Evolutionary conservation across 345 rosid species (phyloP).

Genomic region (Lepidium didymum): DNA sequence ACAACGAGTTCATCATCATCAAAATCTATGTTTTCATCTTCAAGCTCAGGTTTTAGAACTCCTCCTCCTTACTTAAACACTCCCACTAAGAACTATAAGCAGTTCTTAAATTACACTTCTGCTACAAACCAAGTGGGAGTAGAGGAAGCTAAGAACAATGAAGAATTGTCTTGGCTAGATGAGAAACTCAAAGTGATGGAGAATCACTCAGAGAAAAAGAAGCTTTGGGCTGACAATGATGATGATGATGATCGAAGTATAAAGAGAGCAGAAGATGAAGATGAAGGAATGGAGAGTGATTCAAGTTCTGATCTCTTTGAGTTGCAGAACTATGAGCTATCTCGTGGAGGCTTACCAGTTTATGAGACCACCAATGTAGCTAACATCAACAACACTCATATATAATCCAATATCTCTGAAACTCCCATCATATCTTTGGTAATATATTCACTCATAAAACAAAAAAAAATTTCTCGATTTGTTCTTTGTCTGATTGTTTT

Average conservation of each 20-base stretch:
- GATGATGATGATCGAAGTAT: not conserved
- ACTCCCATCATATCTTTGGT: constrained; percentile 13
- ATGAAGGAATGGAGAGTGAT: constrained; percentile 79
- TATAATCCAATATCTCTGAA: constrained; percentile 20
- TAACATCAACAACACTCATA: constrained; percentile 59
- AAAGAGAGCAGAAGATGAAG: constrained; percentile 32
- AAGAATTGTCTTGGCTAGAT: constrained; percentile 32
- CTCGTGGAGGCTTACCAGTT: constrained; percentile 77
- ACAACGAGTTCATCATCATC: constrained; percentile 27
- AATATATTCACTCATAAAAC: too few relatives aligned
- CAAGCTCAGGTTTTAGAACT: constrained; percentile 68
- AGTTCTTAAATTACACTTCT: constrained; percentile 40
- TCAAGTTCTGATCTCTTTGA: constrained; percentile 96
- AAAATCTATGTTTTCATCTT: constrained; percentile 53
- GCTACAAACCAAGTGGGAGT: constrained; percentile 42
- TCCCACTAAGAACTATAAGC: constrained; percentile 53
- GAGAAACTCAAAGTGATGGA: constrained; percentile 35
- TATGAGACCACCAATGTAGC: constrained; percentile 81
- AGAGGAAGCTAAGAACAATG: constrained; percentile 26
- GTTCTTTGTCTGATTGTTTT: too few relatives aligned
- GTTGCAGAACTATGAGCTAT: constrained; percentile 68
- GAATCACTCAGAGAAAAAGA: constrained; percentile 25
- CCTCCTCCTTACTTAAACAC: constrained; percentile 60
- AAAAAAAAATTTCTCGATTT: too few relatives aligned
- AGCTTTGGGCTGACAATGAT: constrained; percentile 23